Evolutionary conservation across 306 rosid species (phyloP).

Genomic region (Acacia melanoxylon): DNA sequence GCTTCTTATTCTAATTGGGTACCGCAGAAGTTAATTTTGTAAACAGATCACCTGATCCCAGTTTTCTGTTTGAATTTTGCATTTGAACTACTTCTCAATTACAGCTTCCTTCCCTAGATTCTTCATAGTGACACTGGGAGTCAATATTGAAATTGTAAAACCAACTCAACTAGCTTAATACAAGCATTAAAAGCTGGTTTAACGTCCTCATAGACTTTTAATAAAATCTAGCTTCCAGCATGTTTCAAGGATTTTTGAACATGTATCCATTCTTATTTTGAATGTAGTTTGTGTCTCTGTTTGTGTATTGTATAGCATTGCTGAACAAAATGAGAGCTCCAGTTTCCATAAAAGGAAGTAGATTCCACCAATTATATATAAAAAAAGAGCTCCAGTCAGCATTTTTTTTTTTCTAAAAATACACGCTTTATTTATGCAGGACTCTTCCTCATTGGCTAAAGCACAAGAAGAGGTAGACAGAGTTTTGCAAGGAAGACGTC

Average conservation of each 20-base stretch:
- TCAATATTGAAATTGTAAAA: conserved; percentile 18
- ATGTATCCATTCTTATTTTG: conserved; percentile 20
- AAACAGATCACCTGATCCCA: conserved; percentile 10
- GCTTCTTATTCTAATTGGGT: neutral
- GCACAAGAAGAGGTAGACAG: conserved; percentile 87
- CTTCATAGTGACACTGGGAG: conserved; percentile 12
- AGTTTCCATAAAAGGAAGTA: neutral
- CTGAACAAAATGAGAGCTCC: conserved; percentile 9
- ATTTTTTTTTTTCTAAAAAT: neutral
- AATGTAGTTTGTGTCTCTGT: neutral
- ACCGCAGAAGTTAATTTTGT: neutral
- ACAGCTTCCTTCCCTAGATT: neutral
- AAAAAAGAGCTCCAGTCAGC: neutral
- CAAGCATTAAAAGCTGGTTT: conserved; percentile 8
- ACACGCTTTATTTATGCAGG: conserved; percentile 42
- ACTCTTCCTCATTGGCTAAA: conserved; percentile 58
- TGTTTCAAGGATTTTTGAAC: conserved; percentile 21
- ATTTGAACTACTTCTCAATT: conserved; percentile 18
- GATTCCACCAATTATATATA: neutral
- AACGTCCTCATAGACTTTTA: conserved; percentile 15
- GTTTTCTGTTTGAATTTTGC: neutral
- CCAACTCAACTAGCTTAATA: conserved; percentile 8
- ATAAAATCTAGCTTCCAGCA: neutral
- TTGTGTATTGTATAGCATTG: neutral
- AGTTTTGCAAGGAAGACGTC: conserved; percentile 76